phyloP scores from a whole-genome alignment of 805 yeast genomes.

The Teunomyces gatunensis region DNA sequence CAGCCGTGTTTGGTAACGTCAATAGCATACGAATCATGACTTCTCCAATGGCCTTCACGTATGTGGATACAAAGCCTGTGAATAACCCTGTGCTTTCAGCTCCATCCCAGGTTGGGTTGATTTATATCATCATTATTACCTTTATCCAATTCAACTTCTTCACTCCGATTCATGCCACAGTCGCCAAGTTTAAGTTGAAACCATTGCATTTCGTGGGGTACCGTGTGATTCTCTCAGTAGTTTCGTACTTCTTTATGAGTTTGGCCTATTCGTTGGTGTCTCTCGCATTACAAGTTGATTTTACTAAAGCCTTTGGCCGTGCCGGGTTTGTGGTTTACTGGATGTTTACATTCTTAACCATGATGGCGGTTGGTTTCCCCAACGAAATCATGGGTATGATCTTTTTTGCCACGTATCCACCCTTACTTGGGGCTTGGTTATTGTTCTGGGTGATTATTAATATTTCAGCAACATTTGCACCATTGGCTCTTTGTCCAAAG shows the following conservation, averaged over 20 bases:
- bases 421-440: constrained; percentile 55
- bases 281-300: constrained; percentile 65
- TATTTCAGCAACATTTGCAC: constrained; percentile 32
- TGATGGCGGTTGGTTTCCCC: constrained; percentile 76
- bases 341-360: constrained; percentile 64
- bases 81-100: constrained; percentile 53
- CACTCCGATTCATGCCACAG: constrained; percentile 47
- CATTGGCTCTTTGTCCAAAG: constrained; percentile 30
- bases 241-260: constrained; percentile 55
- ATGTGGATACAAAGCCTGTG: constrained; percentile 50
- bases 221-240: constrained; percentile 49
- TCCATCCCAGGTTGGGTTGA: constrained; percentile 73
- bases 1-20: constrained; percentile 9
- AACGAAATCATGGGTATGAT: constrained; percentile 63
- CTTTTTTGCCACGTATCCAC: constrained; percentile 54
- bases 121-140: constrained; percentile 67
- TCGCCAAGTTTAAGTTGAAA: constrained; percentile 44
- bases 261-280: constrained; percentile 58
- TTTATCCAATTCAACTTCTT: constrained; percentile 70
- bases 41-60: constrained; percentile 33
- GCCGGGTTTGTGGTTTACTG: constrained; percentile 75
- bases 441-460: constrained; percentile 28
- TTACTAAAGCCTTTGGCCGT: constrained; percentile 55
- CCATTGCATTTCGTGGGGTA: constrained; percentile 48
- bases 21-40: constrained; percentile 18